A percentile compares a stretch with the other conserved stretches of the same genome.
These are phyloP conservation scores for Cyberlindnera saturnus DNA, from an alignment of 805 yeast genomes.

Conservation along the genomic window DNA sequence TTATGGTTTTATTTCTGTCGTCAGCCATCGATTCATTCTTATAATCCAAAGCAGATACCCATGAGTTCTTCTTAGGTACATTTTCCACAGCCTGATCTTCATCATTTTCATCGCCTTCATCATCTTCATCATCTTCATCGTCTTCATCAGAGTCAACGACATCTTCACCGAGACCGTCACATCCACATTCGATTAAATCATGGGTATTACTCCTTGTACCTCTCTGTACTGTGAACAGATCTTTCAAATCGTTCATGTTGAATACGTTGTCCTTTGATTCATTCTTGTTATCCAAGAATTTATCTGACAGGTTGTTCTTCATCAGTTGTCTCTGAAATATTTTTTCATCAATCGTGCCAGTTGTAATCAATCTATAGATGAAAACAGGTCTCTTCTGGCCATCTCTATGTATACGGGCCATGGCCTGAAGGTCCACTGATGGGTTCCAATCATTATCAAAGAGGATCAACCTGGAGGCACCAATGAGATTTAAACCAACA, in stretches of 20 bases:
- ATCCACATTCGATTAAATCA: constrained; percentile 61
- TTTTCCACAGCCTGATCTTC: constrained; percentile 7
- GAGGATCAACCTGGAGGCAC: constrained; percentile 79
- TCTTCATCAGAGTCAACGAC: constrained; percentile 5
- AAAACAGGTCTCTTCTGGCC: constrained; percentile 79
- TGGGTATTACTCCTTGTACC: constrained; percentile 65
- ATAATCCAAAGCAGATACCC: constrained; percentile 19
- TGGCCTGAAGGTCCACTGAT: constrained; percentile 83
- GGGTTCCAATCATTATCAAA: constrained; percentile 99
- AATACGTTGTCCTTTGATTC: constrained; percentile 59
- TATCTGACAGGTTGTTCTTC: constrained; percentile 73
- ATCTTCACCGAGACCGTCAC: constrained; percentile 49
- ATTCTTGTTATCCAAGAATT: constrained; percentile 45
- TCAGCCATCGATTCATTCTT: constrained; percentile 5
- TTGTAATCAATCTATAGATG: constrained; percentile 76
- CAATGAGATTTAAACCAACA: constrained; percentile 81
- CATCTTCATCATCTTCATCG: constrained; percentile 19
- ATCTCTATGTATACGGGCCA: constrained; percentile 93
- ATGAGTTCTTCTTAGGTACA: constrained; percentile 9
- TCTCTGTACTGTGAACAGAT: constrained; percentile 57
- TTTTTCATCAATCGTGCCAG: constrained; percentile 92
- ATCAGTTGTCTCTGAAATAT: constrained; percentile 87
- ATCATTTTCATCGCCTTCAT: constrained; percentile 21
- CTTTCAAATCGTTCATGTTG: constrained; percentile 59
- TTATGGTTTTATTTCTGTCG: constrained; percentile 38